phyloP scores from a whole-genome alignment of 768 basidiomycete genomes.

The Pisolithus albus region DNA sequence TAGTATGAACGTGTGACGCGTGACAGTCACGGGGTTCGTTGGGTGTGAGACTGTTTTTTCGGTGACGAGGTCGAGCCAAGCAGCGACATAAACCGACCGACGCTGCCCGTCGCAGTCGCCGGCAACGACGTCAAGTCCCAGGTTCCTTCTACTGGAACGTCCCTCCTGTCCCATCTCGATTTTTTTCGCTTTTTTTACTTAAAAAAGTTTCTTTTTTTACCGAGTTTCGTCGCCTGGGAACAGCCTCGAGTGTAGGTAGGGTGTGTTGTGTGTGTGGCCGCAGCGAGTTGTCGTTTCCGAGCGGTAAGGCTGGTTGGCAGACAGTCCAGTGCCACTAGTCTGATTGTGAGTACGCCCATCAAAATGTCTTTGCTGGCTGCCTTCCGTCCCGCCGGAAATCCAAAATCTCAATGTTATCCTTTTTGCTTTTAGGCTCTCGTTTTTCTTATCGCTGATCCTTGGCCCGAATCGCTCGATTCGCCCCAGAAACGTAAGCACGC shows the following conservation, averaged over 20 bases:
- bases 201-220: background rate
- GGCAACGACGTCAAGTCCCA: background rate
- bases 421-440: conserved; percentile 8
- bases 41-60: conserved; percentile 4
- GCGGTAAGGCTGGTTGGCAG: conserved; percentile 3
- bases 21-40: conserved; percentile 20
- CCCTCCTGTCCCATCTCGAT: background rate
- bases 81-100: background rate
- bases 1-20: conserved; percentile 19
- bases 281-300: conserved; percentile 15
- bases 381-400: conserved; percentile 9
- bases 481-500: conserved; percentile 11
- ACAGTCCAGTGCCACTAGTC: conserved; percentile 5
- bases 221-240: conserved; percentile 20
- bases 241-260: conserved; percentile 4
- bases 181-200: background rate
- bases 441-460: conserved; percentile 13
- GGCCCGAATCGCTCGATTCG: conserved; percentile 8
- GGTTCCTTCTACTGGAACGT: background rate
- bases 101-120: background rate
- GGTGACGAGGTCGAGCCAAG: background rate
- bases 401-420: conserved; percentile 8
- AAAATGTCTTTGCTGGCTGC: too few species aligned
- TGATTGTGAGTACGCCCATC: conserved; percentile 4
- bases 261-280: conserved; percentile 2